These are phyloP conservation scores for Ophiobolus disseminans DNA, from an alignment of 2,329 filamentous ascomycete species.

Conservation along the genomic window DNA sequence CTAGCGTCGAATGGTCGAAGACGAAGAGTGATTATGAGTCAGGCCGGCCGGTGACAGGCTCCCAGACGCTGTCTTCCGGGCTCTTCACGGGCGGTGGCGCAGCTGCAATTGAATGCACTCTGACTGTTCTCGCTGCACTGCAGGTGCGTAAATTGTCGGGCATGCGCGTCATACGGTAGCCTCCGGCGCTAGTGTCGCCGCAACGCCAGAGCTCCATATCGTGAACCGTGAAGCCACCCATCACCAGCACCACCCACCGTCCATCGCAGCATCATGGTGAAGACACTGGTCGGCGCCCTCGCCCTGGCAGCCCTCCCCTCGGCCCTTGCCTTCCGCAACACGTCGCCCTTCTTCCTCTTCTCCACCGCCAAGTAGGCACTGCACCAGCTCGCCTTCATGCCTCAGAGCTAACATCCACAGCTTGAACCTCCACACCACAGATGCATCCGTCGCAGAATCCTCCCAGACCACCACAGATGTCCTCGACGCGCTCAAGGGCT, in stretches of 20 bases:
- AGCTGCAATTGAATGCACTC: not conserved
- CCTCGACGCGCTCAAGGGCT: constrained; percentile 62
- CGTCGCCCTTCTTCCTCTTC: constrained; percentile 87
- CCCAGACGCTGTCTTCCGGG: constrained; percentile 8
- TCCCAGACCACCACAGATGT: constrained; percentile 53
- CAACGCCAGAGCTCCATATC: constrained; percentile 21
- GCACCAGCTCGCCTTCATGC: constrained; percentile 12
- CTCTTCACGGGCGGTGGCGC: constrained; percentile 14
- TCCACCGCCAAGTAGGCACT: constrained; percentile 78
- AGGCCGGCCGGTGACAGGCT: constrained; percentile 10
- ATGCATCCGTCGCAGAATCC: constrained; percentile 51
- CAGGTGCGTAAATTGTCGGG: constrained; percentile 21
- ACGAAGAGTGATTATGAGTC: constrained; percentile 25
- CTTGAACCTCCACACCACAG: constrained; percentile 33
- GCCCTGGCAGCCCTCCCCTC: constrained; percentile 62
- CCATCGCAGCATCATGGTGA: constrained; percentile 45
- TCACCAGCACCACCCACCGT: constrained; percentile 17
- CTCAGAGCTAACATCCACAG: constrained; percentile 38
- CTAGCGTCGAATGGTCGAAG: constrained; percentile 11
- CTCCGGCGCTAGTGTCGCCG: constrained; percentile 13
- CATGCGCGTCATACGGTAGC: constrained; percentile 38
- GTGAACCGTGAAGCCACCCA: constrained; percentile 16
- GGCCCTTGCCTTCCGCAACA: constrained; percentile 79
- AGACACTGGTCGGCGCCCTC: constrained; percentile 56
- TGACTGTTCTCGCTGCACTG: constrained; percentile 11